Evolutionary conservation across 306 rosid genomes (phyloP).

Genomic region (Dryas alaskensis): DNA sequence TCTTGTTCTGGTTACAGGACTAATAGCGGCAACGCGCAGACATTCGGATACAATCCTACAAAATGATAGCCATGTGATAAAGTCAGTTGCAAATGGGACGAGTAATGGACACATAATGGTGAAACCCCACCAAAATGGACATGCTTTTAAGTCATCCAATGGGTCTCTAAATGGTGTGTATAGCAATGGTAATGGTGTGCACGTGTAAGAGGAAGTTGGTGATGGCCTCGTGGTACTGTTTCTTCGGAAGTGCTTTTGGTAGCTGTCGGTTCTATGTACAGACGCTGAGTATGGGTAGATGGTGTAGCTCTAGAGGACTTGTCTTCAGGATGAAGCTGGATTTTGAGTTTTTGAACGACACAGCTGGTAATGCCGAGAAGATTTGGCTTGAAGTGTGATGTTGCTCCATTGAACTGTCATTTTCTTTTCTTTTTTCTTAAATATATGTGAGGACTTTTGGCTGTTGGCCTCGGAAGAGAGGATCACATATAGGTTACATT

Average conservation of each 20-base stretch:
- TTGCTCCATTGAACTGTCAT: constrained; percentile 28
- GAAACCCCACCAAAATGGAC: constrained; percentile 50
- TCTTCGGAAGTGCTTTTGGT: constrained; percentile 40
- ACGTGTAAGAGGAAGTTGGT: constrained; percentile 32
- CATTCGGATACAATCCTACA: constrained; percentile 27
- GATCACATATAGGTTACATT: constrained; percentile 16
- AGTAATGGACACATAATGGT: constrained; percentile 45
- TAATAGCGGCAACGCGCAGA: constrained; percentile 56
- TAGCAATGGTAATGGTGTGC: constrained; percentile 64
- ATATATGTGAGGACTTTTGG: constrained; percentile 30
- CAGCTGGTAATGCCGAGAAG: constrained; percentile 48
- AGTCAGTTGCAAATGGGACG: constrained; percentile 32
- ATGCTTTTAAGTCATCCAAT: constrained; percentile 47
- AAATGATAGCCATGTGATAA: constrained; percentile 35
- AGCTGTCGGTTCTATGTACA: constrained; percentile 63
- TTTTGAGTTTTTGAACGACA: constrained; percentile 57
- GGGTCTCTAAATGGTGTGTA: constrained; percentile 56
- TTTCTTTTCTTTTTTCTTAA: constrained; percentile 15
- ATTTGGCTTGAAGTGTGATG: constrained; percentile 44
- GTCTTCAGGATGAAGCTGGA: constrained; percentile 43
- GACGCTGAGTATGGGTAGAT: constrained; percentile 74
- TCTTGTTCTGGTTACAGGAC: constrained; percentile 43
- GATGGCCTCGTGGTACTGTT: constrained; percentile 19
- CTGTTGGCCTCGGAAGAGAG: constrained; percentile 25
- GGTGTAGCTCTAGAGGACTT: constrained; percentile 43